Base-by-base conservation (phyloP, 73 alveolate species). In the Symbiodinium natans region DNA sequence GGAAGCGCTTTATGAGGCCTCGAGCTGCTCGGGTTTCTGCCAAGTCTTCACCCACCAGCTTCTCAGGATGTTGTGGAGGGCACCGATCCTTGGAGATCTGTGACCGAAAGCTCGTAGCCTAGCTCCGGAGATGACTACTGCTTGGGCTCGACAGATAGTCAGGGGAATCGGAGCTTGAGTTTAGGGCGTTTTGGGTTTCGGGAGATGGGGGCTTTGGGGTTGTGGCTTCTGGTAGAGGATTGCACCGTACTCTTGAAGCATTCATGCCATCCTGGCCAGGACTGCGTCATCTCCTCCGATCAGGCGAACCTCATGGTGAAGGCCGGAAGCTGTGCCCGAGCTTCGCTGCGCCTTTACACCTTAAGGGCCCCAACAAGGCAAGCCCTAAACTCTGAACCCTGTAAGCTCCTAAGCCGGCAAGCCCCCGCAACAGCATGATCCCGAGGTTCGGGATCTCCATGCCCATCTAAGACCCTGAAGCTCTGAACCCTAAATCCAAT, bases 1-100 rank as follows among this genome's bases (percentile, higher is more conserved):
- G 56, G 97, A 90, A 73, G 97, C 97, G 25, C 89, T 90, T 25
- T 90, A 90, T 52, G 89, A 90, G 97, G 97, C 68, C 31, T 3
- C 46, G 71, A 2, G 27, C 36, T 29, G 80, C 40, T 2, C 1
- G 38, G 11, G 9, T 8, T 23, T 29, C 11, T 63, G 40, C 36
- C 71, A 52, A 29, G 1, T 15, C 23, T 10, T 52, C 7, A 8
- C n/a, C n/a, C 6, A 21, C 2, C 15, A 29, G 31, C 6, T 52
- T 52, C 25, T 52, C 23, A 52, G 6, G 2, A 29, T 43, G 5
- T 43, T 8, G 71, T 23, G 71, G 0, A 21, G 1, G 56, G 17
- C 1, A 46, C n/a, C 6, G 31, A 13, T 13, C 23, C 23, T n/a
- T n/a, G n/a, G n/a, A n/a, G 71, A 52, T 21, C 6, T 7, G 71